phyloP scores from a whole-genome alignment of 257 asterid genomes.

The Nicotiana tomentosiformis region DNA sequence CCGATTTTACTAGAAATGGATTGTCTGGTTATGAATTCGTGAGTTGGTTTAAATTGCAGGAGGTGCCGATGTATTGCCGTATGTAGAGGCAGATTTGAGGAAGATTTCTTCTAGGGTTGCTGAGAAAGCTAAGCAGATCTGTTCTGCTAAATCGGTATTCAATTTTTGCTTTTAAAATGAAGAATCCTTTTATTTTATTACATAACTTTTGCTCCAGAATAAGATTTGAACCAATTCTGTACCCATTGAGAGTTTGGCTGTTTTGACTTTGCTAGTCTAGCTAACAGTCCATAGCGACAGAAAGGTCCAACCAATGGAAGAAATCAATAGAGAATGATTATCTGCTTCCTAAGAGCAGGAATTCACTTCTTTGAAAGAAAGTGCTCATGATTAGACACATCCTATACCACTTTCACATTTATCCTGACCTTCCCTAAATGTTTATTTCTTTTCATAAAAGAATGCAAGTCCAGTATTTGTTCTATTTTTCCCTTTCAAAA shows the following conservation, averaged over 20 bases:
- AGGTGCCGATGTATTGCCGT: constrained; percentile 59
- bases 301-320: background rate
- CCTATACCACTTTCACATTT: too few relatives aligned
- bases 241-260: background rate
- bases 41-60: constrained; percentile 24
- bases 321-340: background rate
- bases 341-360: background rate
- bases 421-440: background rate
- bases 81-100: constrained; percentile 66
- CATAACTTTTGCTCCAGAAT: background rate
- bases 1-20: too few relatives aligned
- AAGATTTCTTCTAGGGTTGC: constrained; percentile 54
- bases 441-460: background rate
- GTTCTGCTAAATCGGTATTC: constrained; percentile 56
- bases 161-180: background rate
- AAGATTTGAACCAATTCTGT: background rate
- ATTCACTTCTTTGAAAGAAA: background rate
- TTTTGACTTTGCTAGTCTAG: background rate
- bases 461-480: background rate
- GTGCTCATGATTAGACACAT: background rate
- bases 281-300: background rate
- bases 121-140: constrained; percentile 57
- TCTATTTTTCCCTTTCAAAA: background rate
- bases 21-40: too few relatives aligned
- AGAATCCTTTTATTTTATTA: background rate